Base-by-base conservation (phyloP, 352 stramenopile genomes). In the Globisporangium takayamanum region DNA sequence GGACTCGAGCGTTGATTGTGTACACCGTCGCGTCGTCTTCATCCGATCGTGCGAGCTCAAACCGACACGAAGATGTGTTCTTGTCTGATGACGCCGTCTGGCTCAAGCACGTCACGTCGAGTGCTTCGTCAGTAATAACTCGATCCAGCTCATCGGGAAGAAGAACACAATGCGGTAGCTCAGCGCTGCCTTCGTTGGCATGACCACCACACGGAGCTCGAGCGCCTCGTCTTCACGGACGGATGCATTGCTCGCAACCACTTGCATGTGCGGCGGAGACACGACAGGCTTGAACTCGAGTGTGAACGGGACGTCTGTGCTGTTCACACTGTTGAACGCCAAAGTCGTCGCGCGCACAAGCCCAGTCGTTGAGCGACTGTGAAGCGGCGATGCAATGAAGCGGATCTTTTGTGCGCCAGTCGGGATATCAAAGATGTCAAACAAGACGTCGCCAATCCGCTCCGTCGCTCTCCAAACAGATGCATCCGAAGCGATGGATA, bases 301-400 rank as follows among this genome's bases (percentile, higher is more conserved):
- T 2, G 42, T 60, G 48, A 66, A 53, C 2, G 55, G 36, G 15
- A 68, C 37, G 7, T 55, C 22, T n/a, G 57, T 66, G 46, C 25
- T 22, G 28, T 68, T 68, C 52, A 46, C 63, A 20, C 60, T 72
- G 45, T 55, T 72, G 41, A 72, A 72, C 18, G 65, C 60, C 46
- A 57, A 60, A 25, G 63, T 53, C 49, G 65, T 62, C 4, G 65
- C 65, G 10, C 65, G 65, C 22, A 72, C 47, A 1, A 66, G 45
- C 8, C 47, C 65, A 42, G 41, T 15, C n/a, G 52, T 52, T n/a
- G 16, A 45, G 3, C 39, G 39, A 14, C 11, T 14, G 16, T 45
- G 8, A 3, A n/a, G 39, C 16, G 11, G 39, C 11, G 11, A 14
- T 3, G 3, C 3, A 3, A 11, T 45, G 39, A 45, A 45, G 39